phyloP scores from a whole-genome alignment of 768 basidiomycete species.

The Lactarius vividus region DNA sequence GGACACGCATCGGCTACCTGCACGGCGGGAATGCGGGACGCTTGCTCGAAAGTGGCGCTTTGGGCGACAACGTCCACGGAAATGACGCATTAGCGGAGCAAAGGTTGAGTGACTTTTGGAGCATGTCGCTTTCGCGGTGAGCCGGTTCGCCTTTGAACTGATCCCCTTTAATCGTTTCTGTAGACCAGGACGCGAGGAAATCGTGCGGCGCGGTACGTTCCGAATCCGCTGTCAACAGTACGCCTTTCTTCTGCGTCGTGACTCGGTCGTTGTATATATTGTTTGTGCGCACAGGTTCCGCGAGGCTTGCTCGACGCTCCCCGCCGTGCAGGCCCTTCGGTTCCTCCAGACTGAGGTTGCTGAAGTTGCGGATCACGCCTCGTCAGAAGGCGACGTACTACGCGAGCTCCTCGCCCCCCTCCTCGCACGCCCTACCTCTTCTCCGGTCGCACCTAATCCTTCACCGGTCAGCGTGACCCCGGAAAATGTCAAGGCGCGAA shows the following conservation, averaged over 20 bases:
- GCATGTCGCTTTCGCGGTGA: constrained; percentile 64
- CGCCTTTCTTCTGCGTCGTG: constrained; percentile 28
- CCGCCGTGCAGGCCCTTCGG: constrained; percentile 61
- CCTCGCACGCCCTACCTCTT: constrained; percentile 39
- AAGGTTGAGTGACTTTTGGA: constrained; percentile 77
- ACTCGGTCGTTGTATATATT: neutral
- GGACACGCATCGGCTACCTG: constrained; percentile 55
- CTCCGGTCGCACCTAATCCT: constrained; percentile 16
- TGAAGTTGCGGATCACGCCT: constrained; percentile 65
- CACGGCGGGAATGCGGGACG: constrained; percentile 76
- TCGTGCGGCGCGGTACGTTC: constrained; percentile 62
- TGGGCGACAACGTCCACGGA: constrained; percentile 25
- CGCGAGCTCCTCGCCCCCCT: constrained; percentile 65
- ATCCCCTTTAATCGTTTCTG: neutral
- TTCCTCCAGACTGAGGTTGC: constrained; percentile 73
- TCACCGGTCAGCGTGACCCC: constrained; percentile 35
- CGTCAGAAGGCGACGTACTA: constrained; percentile 62
- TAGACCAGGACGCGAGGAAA: constrained; percentile 62
- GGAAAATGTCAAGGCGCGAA: constrained; percentile 59
- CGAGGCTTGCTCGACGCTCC: constrained; percentile 70
- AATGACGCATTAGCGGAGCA: constrained; percentile 21
- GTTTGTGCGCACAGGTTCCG: constrained; percentile 54
- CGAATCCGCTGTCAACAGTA: constrained; percentile 72
- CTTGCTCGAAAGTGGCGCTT: constrained; percentile 26
- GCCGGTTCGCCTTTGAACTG: constrained; percentile 20